Evolutionary conservation across 345 rosid species (phyloP), one percentile per base, ranked within the genome.

Genomic region (Populus ilicifolia): DNA sequence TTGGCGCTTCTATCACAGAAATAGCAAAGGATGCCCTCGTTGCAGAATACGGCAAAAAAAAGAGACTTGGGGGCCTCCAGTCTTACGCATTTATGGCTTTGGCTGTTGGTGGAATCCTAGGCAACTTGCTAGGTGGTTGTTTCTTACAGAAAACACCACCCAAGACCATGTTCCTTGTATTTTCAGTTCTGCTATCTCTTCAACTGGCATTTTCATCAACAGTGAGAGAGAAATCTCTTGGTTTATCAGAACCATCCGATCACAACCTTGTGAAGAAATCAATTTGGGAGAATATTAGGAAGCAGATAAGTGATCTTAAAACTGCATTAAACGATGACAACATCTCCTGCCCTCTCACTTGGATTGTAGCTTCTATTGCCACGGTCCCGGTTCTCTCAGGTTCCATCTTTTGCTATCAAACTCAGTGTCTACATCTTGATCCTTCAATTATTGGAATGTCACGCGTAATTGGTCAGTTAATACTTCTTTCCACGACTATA

Each of bases 21-120:
- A 98, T 94, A 17, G 93, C 98, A 13, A 86, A 89, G 62, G 98
- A 93, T 62, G 99, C 99, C 76, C 92, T 94, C 69, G 92, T 94
- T 44, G 91, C 98, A 27, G 99, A 93, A 80, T 93, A 86, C 67
- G 98, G 97, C 48, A 85, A 89, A 65, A 87, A 88, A 77, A 86
- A 86, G 73, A 76, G 72, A 73, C 80, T 84, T 17, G 80, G 82
- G 41, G 85, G 90, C 70, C 94, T 93, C 63, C 98, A 94, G 76
- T 90, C 97, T 68, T 94, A 90, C 69, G 96, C 93, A 18, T 91
- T 89, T 69, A 91, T 94, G 93, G 97, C 97, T 84, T 88, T 83
- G 54, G 97, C 98, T 41, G 87, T 82, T 2, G 98, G 98, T 74
- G 98, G 97, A 64, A 79, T 93, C 54, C 80, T 94, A 2, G 98